These are phyloP conservation scores for Sapria himalayana DNA, from an alignment of 345 rosid genomes.

Conservation along the genomic window DNA sequence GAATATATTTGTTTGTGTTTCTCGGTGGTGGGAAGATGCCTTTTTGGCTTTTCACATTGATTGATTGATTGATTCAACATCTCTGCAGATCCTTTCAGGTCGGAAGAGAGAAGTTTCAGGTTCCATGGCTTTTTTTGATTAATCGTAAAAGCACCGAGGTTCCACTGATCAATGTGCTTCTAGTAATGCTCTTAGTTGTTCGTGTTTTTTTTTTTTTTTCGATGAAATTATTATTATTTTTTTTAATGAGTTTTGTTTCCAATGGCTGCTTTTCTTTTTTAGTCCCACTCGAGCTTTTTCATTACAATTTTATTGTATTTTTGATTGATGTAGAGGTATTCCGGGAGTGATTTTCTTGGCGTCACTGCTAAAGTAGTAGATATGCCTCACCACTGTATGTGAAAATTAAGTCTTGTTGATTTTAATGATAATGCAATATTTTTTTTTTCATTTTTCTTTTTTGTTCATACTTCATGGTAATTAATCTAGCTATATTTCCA, in stretches of 20 bases:
- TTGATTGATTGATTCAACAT: slow-evolving; percentile 3
- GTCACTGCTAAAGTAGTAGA: slow-evolving; percentile 70
- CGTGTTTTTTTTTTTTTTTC: neutral
- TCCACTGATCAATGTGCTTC: slow-evolving; percentile 74
- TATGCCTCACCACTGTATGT: slow-evolving; percentile 88
- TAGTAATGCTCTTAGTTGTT: slow-evolving; percentile 32
- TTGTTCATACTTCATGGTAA: neutral
- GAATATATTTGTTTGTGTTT: no score
- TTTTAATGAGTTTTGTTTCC: no score
- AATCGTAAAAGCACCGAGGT: slow-evolving; percentile 77
- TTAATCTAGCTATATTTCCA: no score
- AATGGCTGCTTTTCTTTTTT: neutral
- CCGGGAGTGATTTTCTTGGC: slow-evolving; percentile 74
- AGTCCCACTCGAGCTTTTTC: no score
- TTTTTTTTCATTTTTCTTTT: slow-evolving; percentile 3
- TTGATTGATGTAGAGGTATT: slow-evolving; percentile 37
- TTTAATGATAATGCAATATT: neutral
- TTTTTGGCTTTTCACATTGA: neutral
- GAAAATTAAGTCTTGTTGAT: no score
- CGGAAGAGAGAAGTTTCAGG: slow-evolving; percentile 65
- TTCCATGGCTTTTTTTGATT: slow-evolving; percentile 85
- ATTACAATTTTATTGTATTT: no score
- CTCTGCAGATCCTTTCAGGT: slow-evolving; percentile 77
- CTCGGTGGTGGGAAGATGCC: neutral
- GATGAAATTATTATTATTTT: no score